Evolutionary conservation across 1,139 yeast genomes (phyloP).

Genomic region (Blastobotrys petasosporus): DNA sequence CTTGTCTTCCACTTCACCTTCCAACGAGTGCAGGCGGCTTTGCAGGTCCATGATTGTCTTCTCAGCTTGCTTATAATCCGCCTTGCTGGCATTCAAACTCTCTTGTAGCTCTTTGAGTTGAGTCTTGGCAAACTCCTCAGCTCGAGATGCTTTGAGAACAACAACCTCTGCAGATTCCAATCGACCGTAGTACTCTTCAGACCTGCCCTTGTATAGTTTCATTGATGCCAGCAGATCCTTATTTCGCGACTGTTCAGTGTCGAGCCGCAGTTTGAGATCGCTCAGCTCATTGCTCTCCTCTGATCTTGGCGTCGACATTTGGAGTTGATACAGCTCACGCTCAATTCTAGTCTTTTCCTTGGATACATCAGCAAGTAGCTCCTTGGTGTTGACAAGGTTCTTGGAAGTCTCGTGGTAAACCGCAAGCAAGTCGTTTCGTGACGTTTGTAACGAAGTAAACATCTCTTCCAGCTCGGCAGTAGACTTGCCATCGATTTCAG

Average conservation of each 20-base stretch:
- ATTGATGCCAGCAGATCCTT: slow-evolving; percentile 49
- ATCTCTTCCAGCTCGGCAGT: slow-evolving; percentile 24
- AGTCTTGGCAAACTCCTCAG: slow-evolving; percentile 50
- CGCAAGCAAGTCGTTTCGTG: slow-evolving; percentile 43
- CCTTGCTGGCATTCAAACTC: slow-evolving; percentile 48
- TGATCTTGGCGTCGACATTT: slow-evolving; percentile 19
- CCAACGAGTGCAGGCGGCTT: slow-evolving; percentile 48
- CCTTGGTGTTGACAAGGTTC: slow-evolving; percentile 46
- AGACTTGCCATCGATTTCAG: slow-evolving; percentile 20
- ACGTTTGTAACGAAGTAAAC: slow-evolving; percentile 21
- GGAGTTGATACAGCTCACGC: slow-evolving; percentile 39
- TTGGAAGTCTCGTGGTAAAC: slow-evolving; percentile 54
- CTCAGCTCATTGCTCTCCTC: slow-evolving; percentile 10
- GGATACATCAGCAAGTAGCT: slow-evolving; percentile 39
- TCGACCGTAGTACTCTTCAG: slow-evolving; percentile 69
- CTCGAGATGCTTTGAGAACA: slow-evolving; percentile 53
- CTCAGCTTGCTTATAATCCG: slow-evolving; percentile 58
- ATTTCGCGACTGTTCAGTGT: slow-evolving; percentile 47
- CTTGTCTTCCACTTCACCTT: slow-evolving; percentile 54
- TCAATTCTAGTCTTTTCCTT: slow-evolving; percentile 52
- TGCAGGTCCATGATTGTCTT: slow-evolving; percentile 52
- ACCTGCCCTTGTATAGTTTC: slow-evolving; percentile 60
- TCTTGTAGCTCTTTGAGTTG: slow-evolving; percentile 54
- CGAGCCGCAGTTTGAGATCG: slow-evolving; percentile 44
- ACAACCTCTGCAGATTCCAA: slow-evolving; percentile 77